Evolutionary conservation across 2,329 filamentous ascomycete species (phyloP).

Genomic region (Colletotrichum eleusines): DNA sequence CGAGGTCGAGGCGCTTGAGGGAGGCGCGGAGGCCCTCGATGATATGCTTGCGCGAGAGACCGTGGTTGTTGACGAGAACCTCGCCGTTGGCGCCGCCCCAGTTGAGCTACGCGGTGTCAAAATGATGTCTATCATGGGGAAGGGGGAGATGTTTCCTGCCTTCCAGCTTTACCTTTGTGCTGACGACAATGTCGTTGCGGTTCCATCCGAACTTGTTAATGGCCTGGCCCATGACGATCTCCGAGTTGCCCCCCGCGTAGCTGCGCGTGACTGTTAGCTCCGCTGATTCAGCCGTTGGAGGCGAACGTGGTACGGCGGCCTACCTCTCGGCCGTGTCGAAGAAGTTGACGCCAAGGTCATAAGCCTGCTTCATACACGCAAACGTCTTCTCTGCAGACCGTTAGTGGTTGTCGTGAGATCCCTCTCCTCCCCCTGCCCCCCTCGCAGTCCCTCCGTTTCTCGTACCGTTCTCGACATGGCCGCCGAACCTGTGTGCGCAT

Average conservation of each 20-base stretch:
- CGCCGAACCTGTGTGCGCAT: constrained; percentile 44
- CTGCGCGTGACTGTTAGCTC: constrained; percentile 48
- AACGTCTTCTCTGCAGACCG: constrained; percentile 64
- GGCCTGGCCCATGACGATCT: constrained; percentile 73
- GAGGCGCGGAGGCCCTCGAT: constrained; percentile 70
- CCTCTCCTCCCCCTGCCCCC: too few species aligned
- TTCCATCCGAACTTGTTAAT: constrained; percentile 72
- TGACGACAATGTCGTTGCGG: constrained; percentile 70
- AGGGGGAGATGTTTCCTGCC: not conserved
- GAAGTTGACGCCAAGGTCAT: constrained; percentile 71
- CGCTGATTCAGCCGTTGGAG: constrained; percentile 41
- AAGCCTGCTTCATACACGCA: constrained; percentile 72
- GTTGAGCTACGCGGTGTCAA: constrained; percentile 60
- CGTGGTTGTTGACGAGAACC: constrained; percentile 71
- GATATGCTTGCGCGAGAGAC: constrained; percentile 71
- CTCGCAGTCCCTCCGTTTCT: not conserved
- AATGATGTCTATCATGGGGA: not conserved
- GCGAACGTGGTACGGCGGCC: constrained; percentile 40
- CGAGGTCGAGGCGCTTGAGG: constrained; percentile 67
- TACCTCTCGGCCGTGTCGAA: constrained; percentile 70
- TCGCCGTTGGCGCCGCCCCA: constrained; percentile 73
- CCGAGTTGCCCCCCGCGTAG: constrained; percentile 71
- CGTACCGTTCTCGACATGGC: constrained; percentile 49
- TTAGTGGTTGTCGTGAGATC: constrained; percentile 14
- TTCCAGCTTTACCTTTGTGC: constrained; percentile 58